These are phyloP conservation scores for Venturia nashicola DNA, from an alignment of 2,329 filamentous ascomycete species.

Conservation along the genomic window DNA sequence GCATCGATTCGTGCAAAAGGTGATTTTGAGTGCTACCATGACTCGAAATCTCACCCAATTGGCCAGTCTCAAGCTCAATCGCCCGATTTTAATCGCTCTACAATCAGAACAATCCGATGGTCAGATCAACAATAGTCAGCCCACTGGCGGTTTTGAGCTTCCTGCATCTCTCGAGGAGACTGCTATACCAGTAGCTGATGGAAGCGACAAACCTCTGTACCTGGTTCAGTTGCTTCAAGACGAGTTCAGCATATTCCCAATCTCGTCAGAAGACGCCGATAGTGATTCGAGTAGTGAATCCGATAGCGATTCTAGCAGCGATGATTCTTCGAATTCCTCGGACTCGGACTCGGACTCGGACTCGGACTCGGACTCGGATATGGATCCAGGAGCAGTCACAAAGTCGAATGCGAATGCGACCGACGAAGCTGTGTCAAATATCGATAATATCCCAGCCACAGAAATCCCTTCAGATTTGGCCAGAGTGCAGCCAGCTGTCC, in stretches of 20 bases:
- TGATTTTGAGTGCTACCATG: constrained; percentile 86
- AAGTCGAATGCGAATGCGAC: background rate
- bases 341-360: background rate
- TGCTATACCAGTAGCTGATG: constrained; percentile 35
- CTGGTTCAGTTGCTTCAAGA: constrained; percentile 60
- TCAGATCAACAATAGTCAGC: constrained; percentile 14
- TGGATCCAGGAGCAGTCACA: too few relatives aligned
- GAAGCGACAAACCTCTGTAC: constrained; percentile 59
- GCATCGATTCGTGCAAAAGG: constrained; percentile 50
- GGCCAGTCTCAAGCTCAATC: constrained; percentile 55
- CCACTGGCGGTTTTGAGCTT: constrained; percentile 38
- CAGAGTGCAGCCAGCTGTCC: background rate
- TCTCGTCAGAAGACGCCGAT: constrained; percentile 16
- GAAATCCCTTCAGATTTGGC: background rate
- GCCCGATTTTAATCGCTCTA: constrained; percentile 66
- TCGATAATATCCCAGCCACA: background rate
- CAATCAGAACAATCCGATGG: constrained; percentile 25
- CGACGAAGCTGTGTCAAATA: background rate
- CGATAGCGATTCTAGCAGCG: background rate
- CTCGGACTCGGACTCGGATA: background rate
- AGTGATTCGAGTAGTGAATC: constrained; percentile 17
- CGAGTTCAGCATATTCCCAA: constrained; percentile 5
- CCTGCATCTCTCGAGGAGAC: constrained; percentile 37
- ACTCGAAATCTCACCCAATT: constrained; percentile 75
- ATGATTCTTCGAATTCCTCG: constrained; percentile 2